Evolutionary conservation across 1,284 basidiomycete species (phyloP).

Genomic region (Ceratorhiza oryzae-sativae): DNA sequence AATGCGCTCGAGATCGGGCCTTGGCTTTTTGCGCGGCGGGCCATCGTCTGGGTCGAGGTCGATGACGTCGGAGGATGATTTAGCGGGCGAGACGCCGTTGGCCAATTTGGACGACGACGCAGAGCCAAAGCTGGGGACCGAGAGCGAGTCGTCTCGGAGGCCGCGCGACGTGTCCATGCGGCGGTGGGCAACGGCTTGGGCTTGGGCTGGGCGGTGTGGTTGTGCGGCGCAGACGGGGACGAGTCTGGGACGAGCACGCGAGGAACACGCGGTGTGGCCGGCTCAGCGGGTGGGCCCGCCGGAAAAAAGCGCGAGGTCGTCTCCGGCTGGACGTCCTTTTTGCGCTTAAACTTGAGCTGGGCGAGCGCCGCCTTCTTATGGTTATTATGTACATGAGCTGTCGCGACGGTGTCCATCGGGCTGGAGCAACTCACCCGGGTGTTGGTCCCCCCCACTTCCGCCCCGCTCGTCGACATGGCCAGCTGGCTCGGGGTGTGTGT

Average conservation of each 20-base stretch:
- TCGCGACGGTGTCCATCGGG: too few relatives aligned
- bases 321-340: slow-evolving; percentile 21
- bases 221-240: slow-evolving; percentile 59
- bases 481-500: neutral
- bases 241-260: slow-evolving; percentile 74
- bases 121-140: slow-evolving; percentile 63
- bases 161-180: slow-evolving; percentile 51
- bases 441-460: slow-evolving; percentile 5
- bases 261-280: slow-evolving; percentile 33
- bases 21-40: slow-evolving; percentile 43
- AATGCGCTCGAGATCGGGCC: slow-evolving; percentile 27
- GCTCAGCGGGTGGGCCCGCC: neutral
- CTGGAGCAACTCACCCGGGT: slow-evolving; percentile 14
- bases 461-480: slow-evolving; percentile 16
- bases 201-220: slow-evolving; percentile 47
- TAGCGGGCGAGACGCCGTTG: neutral
- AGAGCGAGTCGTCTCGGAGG: slow-evolving; percentile 62
- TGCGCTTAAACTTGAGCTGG: slow-evolving; percentile 34
- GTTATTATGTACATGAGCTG: too few relatives aligned
- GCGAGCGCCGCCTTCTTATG: slow-evolving; percentile 16
- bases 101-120: slow-evolving; percentile 44
- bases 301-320: slow-evolving; percentile 10
- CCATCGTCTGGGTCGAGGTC: slow-evolving; percentile 53
- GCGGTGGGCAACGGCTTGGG: slow-evolving; percentile 52
- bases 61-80: slow-evolving; percentile 54